Evolutionary conservation across 2,329 filamentous ascomycete genomes (phyloP).

Genomic region (Coniochaeta sp.): DNA sequence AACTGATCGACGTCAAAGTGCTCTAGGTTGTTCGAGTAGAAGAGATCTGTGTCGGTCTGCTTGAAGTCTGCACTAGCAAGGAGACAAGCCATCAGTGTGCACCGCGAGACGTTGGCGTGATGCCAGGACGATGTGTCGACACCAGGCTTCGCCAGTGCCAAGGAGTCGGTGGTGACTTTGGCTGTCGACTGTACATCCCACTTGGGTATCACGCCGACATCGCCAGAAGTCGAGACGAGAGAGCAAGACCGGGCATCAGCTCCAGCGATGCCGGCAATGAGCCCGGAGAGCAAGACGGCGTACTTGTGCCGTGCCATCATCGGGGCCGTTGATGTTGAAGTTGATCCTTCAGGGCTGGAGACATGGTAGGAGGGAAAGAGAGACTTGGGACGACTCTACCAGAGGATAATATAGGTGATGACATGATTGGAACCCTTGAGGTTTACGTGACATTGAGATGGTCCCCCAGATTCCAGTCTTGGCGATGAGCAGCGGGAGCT

Average conservation of each 20-base stretch:
- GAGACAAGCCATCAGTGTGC: slow-evolving; percentile 50
- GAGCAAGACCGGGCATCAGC: neutral
- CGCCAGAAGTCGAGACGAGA: slow-evolving; percentile 17
- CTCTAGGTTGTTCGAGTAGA: slow-evolving; percentile 42
- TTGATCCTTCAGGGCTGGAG: neutral
- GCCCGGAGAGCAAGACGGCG: neutral
- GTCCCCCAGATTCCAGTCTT: neutral
- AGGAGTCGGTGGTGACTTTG: slow-evolving; percentile 24
- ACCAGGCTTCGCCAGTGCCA: slow-evolving; percentile 31
- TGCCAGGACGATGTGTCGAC: slow-evolving; percentile 43
- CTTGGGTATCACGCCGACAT: slow-evolving; percentile 25
- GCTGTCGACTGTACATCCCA: slow-evolving; percentile 44
- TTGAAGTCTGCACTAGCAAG: slow-evolving; percentile 35
- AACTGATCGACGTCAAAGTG: slow-evolving; percentile 38
- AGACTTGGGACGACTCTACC: neutral
- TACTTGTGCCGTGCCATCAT: neutral
- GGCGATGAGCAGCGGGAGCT: neutral
- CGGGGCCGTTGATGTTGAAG: neutral
- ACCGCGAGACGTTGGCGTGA: slow-evolving; percentile 34
- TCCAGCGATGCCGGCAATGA: neutral
- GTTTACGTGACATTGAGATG: neutral
- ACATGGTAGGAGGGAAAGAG: neutral
- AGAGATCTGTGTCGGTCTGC: slow-evolving; percentile 45
- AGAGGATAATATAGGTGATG: neutral
- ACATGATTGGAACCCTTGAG: neutral